Conservation (phyloP, 75 land plant species). For the Azolla pinnata region DNA sequence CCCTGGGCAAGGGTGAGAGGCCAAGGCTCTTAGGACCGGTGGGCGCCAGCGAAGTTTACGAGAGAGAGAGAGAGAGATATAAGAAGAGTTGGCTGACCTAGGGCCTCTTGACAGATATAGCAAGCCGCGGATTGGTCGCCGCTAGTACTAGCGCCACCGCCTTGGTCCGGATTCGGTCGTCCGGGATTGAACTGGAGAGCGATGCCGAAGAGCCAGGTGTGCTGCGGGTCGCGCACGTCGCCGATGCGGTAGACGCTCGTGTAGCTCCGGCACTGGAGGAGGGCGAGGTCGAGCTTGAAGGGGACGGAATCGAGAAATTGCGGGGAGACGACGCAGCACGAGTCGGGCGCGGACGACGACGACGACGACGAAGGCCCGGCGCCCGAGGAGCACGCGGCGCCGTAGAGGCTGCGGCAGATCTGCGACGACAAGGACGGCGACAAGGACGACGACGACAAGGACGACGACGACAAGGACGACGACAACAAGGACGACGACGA, state of each 20-base stretch:
- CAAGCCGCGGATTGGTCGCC: neutral
- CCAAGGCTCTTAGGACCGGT: too few species aligned
- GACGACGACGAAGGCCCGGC: neutral
- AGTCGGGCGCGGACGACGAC: too few species aligned
- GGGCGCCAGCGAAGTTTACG: too few species aligned
- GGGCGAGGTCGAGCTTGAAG: neutral
- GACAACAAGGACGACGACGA: too few species aligned
- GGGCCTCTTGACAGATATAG: conserved; percentile 1
- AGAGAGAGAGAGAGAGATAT: too few species aligned
- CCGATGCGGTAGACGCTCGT: conserved; percentile 2
- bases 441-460: too few species aligned
- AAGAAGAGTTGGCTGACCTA: too few species aligned
- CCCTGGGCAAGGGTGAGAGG: too few species aligned
- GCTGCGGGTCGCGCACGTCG: neutral
- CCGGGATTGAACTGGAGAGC: conserved; percentile 2
- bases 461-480: too few species aligned
- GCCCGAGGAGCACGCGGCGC: neutral
- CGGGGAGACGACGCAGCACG: neutral
- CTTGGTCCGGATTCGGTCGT: neutral
- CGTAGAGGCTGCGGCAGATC: too few species aligned
- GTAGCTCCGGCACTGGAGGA: conserved; percentile 1
- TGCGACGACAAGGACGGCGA: too few species aligned
- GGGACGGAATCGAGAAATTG: neutral
- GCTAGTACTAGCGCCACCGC: too few species aligned
- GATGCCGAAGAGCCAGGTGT: neutral